phyloP scores from a whole-genome alignment of 306 rosid species.

The Astragalus glycyphyllos region DNA sequence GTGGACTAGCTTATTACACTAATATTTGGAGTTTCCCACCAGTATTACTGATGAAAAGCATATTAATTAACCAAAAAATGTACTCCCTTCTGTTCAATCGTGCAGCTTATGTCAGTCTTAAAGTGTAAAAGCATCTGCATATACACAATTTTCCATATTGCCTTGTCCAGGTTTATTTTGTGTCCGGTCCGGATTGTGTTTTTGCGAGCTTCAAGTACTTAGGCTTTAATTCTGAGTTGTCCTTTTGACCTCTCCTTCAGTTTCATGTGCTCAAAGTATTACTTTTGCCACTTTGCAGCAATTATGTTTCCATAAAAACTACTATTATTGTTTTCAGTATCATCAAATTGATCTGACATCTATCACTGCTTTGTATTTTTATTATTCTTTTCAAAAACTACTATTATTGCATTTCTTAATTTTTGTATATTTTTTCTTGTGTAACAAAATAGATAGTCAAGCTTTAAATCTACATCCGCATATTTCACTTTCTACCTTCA shows the following conservation, averaged over 20 bases:
- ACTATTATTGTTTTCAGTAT: not conserved
- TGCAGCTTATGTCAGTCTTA: constrained; percentile 4
- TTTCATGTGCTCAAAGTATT: not conserved
- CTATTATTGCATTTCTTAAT: not conserved
- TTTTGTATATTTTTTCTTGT: not conserved
- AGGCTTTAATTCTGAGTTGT: not conserved
- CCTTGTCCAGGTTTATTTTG: not conserved
- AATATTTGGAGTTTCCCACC: constrained; percentile 3
- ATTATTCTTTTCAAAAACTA: not conserved
- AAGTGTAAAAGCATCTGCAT: not conserved
- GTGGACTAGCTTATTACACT: not conserved
- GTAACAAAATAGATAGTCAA: not conserved
- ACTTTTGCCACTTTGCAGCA: constrained; percentile 5
- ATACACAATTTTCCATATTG: not conserved
- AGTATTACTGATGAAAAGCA: not conserved
- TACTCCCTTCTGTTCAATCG: not conserved
- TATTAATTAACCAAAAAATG: constrained; percentile 1
- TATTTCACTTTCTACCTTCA: constrained; percentile 1
- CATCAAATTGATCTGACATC: constrained; percentile 23
- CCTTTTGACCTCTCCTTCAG: not conserved
- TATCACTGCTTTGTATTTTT: not conserved
- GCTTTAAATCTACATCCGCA: constrained; percentile 21
- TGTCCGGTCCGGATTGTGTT: not conserved
- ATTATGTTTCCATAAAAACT: constrained; percentile 2
- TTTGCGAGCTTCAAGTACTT: constrained; percentile 1